Conservation (phyloP, 2,329 filamentous ascomycete species). For the Fusarium sp. region DNA sequence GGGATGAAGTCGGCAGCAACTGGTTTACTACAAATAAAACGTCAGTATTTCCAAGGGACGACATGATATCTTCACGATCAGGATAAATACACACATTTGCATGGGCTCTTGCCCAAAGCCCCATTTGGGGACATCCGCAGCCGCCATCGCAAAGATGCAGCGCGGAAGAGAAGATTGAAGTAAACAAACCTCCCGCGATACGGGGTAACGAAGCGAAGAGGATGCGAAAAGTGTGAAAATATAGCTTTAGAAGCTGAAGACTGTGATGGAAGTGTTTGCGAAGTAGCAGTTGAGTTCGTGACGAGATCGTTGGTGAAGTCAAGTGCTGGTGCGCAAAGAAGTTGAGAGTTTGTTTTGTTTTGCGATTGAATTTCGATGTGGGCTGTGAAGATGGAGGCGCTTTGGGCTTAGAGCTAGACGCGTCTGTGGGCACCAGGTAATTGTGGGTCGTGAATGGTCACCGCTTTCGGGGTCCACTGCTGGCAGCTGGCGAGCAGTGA, state of each 20-base stretch:
- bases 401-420: slow-evolving; percentile 16
- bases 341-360: slow-evolving; percentile 33
- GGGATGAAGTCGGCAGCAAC: slow-evolving; percentile 40
- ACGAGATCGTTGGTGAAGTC: not conserved
- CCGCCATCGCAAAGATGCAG: slow-evolving; percentile 43
- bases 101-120: slow-evolving; percentile 35
- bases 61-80: no score
- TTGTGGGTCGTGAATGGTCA: slow-evolving; percentile 10
- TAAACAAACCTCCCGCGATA: slow-evolving; percentile 41
- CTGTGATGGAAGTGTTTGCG: not conserved
- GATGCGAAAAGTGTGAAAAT: not conserved
- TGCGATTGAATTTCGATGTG: slow-evolving; percentile 23
- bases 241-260: slow-evolving; percentile 30
- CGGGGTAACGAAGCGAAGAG: slow-evolving; percentile 31
- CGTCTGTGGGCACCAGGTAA: slow-evolving; percentile 11
- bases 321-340: slow-evolving; percentile 14
- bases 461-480: slow-evolving; percentile 10
- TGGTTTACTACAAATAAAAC: slow-evolving; percentile 32
- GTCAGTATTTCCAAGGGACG: slow-evolving; percentile 21
- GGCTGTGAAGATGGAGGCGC: slow-evolving; percentile 16
- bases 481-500: slow-evolving; percentile 4
- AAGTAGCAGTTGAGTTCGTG: slow-evolving; percentile 1
- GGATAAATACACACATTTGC: slow-evolving; percentile 31
- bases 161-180: slow-evolving; percentile 30
- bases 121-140: slow-evolving; percentile 37